phyloP scores from a whole-genome alignment of 768 basidiomycete species.

The Xerocomellus amylosporus region DNA sequence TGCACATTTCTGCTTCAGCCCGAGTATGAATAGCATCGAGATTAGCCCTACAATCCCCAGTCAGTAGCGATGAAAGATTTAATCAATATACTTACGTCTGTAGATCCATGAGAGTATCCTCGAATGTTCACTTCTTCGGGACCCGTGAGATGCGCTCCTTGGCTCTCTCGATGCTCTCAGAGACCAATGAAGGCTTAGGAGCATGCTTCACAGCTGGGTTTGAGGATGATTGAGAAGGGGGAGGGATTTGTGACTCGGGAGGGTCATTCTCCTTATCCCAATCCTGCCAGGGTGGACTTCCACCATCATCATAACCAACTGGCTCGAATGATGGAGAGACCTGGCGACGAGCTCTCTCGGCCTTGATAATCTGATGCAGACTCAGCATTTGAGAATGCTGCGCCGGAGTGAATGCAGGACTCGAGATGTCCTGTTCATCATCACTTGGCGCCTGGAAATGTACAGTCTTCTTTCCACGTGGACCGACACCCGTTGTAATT shows the following conservation, averaged over 20 bases:
- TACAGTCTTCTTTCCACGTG: background rate
- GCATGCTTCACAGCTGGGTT: background rate
- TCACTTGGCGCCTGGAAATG: background rate
- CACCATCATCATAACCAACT: too few species aligned
- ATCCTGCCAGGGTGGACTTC: too few species aligned
- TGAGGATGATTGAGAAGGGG: too few species aligned
- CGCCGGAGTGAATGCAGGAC: too few species aligned
- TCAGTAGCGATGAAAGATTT: background rate
- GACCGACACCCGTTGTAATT: background rate
- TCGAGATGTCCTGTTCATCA: too few species aligned
- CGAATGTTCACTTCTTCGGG: background rate
- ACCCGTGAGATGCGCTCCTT: background rate
- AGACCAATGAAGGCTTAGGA: background rate
- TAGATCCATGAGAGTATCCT: background rate
- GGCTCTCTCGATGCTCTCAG: background rate
- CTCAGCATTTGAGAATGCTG: background rate
- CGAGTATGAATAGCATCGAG: background rate
- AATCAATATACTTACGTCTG: background rate
- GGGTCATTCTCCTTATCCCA: background rate
- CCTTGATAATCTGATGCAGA: background rate
- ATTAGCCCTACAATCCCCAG: background rate
- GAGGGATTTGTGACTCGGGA: too few species aligned
- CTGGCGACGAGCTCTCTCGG: too few species aligned
- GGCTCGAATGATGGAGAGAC: too few species aligned
- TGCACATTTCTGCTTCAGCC: background rate